Percentiles rank a stretch among this genome's conserved stretches.
These are phyloP conservation scores for Hypoxylon sp. DNA, from an alignment of 2,329 filamentous ascomycete genomes.

Conservation along the genomic window DNA sequence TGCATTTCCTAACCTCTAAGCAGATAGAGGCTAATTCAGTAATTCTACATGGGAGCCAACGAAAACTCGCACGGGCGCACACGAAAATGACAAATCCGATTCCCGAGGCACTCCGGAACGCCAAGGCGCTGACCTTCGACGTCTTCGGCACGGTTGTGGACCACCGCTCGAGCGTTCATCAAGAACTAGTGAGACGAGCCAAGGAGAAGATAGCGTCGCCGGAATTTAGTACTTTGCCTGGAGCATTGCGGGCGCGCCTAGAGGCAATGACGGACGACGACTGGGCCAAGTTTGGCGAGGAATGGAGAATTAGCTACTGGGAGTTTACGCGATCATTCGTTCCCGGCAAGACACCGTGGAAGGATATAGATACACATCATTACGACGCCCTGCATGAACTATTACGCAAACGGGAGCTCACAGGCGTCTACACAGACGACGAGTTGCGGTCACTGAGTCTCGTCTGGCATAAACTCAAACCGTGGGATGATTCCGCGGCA, in stretches of 20 bases:
- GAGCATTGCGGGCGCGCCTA: slow-evolving; percentile 63
- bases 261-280: slow-evolving; percentile 67
- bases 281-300: slow-evolving; percentile 76
- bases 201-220: slow-evolving; percentile 64
- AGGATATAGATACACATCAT: slow-evolving; percentile 81
- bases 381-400: slow-evolving; percentile 72
- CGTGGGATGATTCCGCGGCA: slow-evolving; percentile 74
- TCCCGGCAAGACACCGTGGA: slow-evolving; percentile 66
- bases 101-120: slow-evolving; percentile 42
- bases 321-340: slow-evolving; percentile 71
- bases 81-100: slow-evolving; percentile 30
- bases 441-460: slow-evolving; percentile 75
- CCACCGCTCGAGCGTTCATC: slow-evolving; percentile 78
- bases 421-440: slow-evolving; percentile 71
- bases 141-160: slow-evolving; percentile 86
- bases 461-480: slow-evolving; percentile 79
- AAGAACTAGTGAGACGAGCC: slow-evolving; percentile 68
- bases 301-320: slow-evolving; percentile 78
- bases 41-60: background rate
- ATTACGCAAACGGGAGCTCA: slow-evolving; percentile 68
- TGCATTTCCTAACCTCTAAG: slow-evolving; percentile 4
- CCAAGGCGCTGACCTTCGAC: slow-evolving; percentile 79
- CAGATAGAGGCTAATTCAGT: background rate
- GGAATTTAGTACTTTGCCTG: slow-evolving; percentile 61
- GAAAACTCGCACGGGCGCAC: background rate